Evolutionary conservation across 345 rosid species (phyloP), one percentile per base, ranked within the genome.

Genomic region (Orychophragmus violaceus): DNA sequence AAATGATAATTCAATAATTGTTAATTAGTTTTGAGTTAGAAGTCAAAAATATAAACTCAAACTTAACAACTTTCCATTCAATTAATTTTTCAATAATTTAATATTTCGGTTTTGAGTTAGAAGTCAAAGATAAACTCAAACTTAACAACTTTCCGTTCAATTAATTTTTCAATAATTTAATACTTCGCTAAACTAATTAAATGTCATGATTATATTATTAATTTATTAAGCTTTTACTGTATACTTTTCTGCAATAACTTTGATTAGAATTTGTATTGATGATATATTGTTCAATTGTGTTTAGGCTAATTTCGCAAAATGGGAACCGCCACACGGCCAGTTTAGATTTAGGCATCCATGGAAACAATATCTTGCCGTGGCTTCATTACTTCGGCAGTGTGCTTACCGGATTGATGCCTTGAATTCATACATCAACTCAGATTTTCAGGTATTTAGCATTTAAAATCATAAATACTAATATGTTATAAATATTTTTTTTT

Each of bases 241-340:
- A n/a, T n/a, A n/a, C 44, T 3, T 37, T 66, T 62, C 46, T 46
- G 37, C 41, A 35, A 14, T 59, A 57, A 63, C 16, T 14, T 48
- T 24, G 2, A 67, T 22, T 42, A 32, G 13, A 62, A 4, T 53
- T n/a, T 33, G 41, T 36, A 52, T 23, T 28, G 7, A 23, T 62
- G 11, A 44, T 62, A 13, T 53, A 19, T 59, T 59, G 39, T 51
- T 51, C 0, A 17, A 3, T 4, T 54, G 39, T 33, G 12, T 7
- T 53, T 56, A 93, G 98, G 86, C 80, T 49, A 84, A 79, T 76
- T 90, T 90, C 60, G 97, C 97, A 4, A 87, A 76, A 81, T 94
- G 99, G 99, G 99, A 94, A 77, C 99, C 96, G 5, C 84, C 93
- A 82, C 97, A 94, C 42, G 91, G 97, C 2, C 80, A 79, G 35